phyloP scores from a whole-genome alignment of 768 basidiomycete species.

The Suillus plorans region DNA sequence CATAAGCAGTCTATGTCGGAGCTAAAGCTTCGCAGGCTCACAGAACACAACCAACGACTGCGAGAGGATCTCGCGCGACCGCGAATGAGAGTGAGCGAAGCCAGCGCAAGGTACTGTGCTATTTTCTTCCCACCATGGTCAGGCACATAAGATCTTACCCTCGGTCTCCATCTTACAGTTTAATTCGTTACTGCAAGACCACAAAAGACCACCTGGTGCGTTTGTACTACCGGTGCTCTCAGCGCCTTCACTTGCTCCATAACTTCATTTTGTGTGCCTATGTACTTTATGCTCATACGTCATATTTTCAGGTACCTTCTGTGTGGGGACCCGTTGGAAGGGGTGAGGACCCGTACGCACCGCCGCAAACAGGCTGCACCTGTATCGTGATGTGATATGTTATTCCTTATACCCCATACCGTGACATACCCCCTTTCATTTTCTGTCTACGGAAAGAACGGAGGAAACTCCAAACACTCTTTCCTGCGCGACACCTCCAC shows the following conservation, averaged over 20 bases:
- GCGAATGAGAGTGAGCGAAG: slow-evolving; percentile 90
- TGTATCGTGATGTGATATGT: slow-evolving; percentile 66
- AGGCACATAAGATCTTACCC: slow-evolving; percentile 4
- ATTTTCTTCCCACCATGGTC: not conserved
- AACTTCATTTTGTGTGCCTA: not conserved
- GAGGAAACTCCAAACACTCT: not conserved
- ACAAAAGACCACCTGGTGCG: slow-evolving; percentile 88
- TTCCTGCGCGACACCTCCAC: slow-evolving; percentile 6
- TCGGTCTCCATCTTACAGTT: slow-evolving; percentile 40
- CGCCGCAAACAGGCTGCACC: slow-evolving; percentile 71
- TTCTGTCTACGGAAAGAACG: slow-evolving; percentile 6
- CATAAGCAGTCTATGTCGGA: slow-evolving; percentile 97
- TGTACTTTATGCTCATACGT: not conserved
- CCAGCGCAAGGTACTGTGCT: slow-evolving; percentile 71
- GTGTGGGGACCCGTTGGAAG: slow-evolving; percentile 93
- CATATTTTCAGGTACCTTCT: slow-evolving; percentile 67
- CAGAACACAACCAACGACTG: slow-evolving; percentile 91
- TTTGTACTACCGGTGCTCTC: slow-evolving; percentile 15
- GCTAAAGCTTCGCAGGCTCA: slow-evolving; percentile 90
- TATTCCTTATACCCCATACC: slow-evolving; percentile 31
- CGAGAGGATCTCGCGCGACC: slow-evolving; percentile 88
- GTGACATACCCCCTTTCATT: slow-evolving; percentile 29
- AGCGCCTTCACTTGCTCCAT: not conserved
- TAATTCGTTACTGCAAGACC: slow-evolving; percentile 92
- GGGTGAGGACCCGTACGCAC: slow-evolving; percentile 91